Percentiles rank a stretch among this genome's conserved stretches.
These are phyloP conservation scores for Alternaria sp. DNA, from an alignment of 2,329 filamentous ascomycete species.

Conservation along the genomic window DNA sequence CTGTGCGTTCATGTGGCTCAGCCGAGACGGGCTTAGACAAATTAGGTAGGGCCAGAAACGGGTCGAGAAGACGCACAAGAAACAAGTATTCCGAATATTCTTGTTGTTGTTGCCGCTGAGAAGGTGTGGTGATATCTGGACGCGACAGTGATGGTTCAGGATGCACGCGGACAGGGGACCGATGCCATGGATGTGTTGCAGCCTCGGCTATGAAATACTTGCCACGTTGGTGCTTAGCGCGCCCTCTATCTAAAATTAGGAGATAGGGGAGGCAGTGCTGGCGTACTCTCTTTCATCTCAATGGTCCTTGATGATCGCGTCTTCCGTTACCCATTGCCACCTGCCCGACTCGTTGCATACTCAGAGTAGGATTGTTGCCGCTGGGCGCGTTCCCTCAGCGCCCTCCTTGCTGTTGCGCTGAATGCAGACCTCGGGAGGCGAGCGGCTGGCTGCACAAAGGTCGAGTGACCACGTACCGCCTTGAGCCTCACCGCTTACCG, in stretches of 20 bases:
- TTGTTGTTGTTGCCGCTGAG: background rate
- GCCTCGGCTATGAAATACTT: constrained; percentile 17
- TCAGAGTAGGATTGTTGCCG: constrained; percentile 6
- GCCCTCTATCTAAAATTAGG: constrained; percentile 34
- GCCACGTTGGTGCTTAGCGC: constrained; percentile 6
- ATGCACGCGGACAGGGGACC: background rate
- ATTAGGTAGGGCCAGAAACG: background rate
- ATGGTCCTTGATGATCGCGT: constrained; percentile 21
- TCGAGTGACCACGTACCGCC: constrained; percentile 15
- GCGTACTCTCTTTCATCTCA: constrained; percentile 18
- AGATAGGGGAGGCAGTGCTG: constrained; percentile 40
- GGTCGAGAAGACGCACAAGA: background rate
- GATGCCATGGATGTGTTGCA: constrained; percentile 13
- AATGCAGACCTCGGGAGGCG: constrained; percentile 17
- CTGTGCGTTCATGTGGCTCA: background rate
- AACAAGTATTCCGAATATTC: background rate
- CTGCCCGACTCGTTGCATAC: constrained; percentile 11
- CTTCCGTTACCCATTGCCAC: constrained; percentile 27
- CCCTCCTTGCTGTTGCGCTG: background rate
- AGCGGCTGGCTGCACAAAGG: constrained; percentile 20
- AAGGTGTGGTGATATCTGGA: background rate
- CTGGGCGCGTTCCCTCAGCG: constrained; percentile 3
- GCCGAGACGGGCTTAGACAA: background rate
- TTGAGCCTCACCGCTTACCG: constrained; percentile 22
- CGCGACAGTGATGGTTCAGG: background rate